Evolutionary conservation across 345 rosid species (phyloP).

Genomic region (Brassica carinata): DNA sequence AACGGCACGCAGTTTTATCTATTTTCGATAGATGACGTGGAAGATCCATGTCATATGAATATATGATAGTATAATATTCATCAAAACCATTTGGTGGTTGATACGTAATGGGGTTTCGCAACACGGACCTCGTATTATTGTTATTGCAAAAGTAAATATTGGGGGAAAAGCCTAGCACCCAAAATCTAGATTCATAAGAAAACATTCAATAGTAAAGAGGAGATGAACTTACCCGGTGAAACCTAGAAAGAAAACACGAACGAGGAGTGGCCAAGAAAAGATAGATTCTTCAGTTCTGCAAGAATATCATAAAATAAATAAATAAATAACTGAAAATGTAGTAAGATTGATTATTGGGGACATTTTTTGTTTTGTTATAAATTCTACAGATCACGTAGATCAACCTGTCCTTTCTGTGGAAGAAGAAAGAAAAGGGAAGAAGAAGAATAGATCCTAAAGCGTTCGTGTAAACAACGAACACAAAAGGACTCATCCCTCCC

Average conservation of each 20-base stretch:
- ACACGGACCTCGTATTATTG: conserved; percentile 13
- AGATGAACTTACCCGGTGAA: conserved; percentile 62
- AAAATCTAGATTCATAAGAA: background rate
- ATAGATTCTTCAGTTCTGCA: conserved; percentile 54
- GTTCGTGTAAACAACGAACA: conserved; percentile 70
- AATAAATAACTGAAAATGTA: background rate
- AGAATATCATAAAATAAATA: conserved; percentile 5
- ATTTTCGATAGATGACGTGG: background rate
- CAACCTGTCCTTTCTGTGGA: conserved; percentile 57
- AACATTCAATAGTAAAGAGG: background rate
- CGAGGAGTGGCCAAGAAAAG: conserved; percentile 50
- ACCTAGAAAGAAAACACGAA: conserved; percentile 72
- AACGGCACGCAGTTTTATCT: conserved; percentile 16
- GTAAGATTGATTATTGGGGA: background rate
- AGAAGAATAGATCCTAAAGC: conserved; percentile 59
- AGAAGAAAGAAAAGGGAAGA: conserved; percentile 64
- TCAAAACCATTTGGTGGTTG: conserved; percentile 8
- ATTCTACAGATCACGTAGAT: background rate
- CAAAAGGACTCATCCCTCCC: conserved; percentile 75
- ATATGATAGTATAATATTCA: background rate
- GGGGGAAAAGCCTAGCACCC: background rate
- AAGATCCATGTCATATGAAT: conserved; percentile 5
- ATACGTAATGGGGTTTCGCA: background rate
- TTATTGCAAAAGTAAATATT: background rate
- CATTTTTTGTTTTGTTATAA: background rate